phyloP scores from a whole-genome alignment of 2,329 filamentous ascomycete species.

The Fusarium agapanthi region DNA sequence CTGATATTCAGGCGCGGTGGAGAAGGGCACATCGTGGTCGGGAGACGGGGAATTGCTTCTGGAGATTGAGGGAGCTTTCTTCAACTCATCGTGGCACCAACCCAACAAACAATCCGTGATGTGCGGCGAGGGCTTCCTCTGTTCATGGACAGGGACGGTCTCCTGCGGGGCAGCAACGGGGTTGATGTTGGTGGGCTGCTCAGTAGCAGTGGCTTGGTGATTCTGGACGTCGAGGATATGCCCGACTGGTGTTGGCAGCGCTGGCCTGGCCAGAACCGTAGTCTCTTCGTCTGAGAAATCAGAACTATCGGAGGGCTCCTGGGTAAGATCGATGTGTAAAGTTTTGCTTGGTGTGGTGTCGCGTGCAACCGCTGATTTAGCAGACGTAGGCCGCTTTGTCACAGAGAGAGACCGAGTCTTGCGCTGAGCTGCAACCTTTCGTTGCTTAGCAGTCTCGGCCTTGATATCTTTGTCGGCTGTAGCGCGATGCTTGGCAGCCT shows the following conservation, averaged over 20 bases:
- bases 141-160: neutral
- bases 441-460: neutral
- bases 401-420: neutral
- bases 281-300: conserved; percentile 17
- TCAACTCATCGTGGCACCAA: neutral
- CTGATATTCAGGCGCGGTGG: conserved; percentile 1
- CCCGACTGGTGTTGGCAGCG: neutral
- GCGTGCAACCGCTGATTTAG: neutral
- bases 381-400: neutral
- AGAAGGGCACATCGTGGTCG: neutral
- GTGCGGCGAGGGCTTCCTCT: neutral
- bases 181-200: neutral
- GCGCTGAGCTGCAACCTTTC: neutral
- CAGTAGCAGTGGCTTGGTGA: neutral
- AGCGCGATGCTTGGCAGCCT: neutral
- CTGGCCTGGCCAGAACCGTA: neutral
- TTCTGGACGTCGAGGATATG: neutral
- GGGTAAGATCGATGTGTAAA: conserved; percentile 16
- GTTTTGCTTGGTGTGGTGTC: neutral
- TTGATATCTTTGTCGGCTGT: conserved; percentile 1
- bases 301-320: conserved; percentile 15
- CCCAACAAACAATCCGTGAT: neutral
- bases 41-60: neutral
- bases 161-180: neutral
- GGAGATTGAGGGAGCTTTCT: neutral